Conservation (phyloP, 176 grass and related monocot genomes). For the Carex cristatella region DNA sequence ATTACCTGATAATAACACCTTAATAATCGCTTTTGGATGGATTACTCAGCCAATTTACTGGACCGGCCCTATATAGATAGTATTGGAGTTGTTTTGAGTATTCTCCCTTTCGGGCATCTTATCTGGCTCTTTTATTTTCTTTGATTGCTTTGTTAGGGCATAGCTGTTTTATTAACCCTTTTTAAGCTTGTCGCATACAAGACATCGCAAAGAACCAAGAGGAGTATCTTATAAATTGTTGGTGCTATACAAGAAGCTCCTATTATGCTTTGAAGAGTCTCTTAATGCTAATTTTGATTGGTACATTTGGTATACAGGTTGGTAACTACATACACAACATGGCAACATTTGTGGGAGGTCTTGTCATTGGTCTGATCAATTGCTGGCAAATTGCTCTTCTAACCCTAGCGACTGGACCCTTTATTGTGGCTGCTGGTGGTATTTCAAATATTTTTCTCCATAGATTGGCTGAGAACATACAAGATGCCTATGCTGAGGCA, state of each 20-base stretch:
- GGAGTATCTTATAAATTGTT: background rate
- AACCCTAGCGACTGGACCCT: slow-evolving; percentile 93
- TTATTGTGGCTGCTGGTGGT: slow-evolving; percentile 96
- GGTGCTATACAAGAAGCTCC: background rate
- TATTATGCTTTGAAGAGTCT: background rate
- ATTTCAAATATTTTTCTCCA: slow-evolving; percentile 99
- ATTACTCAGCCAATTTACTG: background rate
- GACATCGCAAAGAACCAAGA: background rate
- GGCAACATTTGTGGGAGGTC: slow-evolving; percentile 93
- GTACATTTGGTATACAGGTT: slow-evolving; percentile 36
- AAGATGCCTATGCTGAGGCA: slow-evolving; percentile 98
- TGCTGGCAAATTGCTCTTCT: slow-evolving; percentile 99
- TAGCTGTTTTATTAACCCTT: background rate
- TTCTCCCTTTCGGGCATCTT: background rate
- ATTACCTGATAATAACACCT: background rate
- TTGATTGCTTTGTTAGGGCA: background rate
- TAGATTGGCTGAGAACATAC: slow-evolving; percentile 97
- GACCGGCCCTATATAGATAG: background rate
- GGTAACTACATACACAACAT: slow-evolving; percentile 99
- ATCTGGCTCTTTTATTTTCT: background rate
- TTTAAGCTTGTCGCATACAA: background rate
- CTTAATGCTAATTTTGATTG: background rate
- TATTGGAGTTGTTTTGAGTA: background rate
- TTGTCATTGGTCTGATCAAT: slow-evolving; percentile 88
- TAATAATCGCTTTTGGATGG: background rate